Evolutionary conservation across 2,329 filamentous ascomycete genomes (phyloP), one percentile per base, ranked within the genome.

Genomic region (Allantophomopsis lycopodina): DNA sequence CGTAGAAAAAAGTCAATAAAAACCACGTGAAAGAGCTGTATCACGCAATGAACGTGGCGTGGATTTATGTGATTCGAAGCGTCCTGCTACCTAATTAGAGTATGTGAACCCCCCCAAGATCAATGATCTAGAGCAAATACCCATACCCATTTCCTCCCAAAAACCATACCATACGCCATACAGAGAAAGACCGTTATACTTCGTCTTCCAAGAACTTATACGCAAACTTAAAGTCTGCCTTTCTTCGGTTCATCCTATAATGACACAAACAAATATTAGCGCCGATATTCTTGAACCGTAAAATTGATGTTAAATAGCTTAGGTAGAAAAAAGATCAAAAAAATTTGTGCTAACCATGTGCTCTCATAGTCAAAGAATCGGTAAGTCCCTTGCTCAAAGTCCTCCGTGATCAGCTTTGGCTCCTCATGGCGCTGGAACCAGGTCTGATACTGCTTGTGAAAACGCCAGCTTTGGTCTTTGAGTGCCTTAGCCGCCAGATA

Each of bases 381-480:
- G 66, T 98, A 98, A 17, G 91, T 98, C 46, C 91, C 91, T 63
- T 98, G 91, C 64, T 98, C 91, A 56, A 86, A 96, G 63, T 98
- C 91, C 61, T 98, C 91, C 0, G 91, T 96, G 55, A 98, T 98
- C 51, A 79, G 88, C 69, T 98, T 98, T 14, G 91, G 91, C 65
- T 98, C 91, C 57, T 98, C 91, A 50, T 98, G 91, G 38, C 91
- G 75, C 61, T 98, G 91, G 56, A 98, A 98, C 91, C 91, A 98
- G 1, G 91, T 98, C 61, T 94, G 91, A 57, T 98, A 98, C 60
- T 96, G 91, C 68, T 98, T 98, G 65, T 98, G 91, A 60, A 98
- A 98, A 41, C 91, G 76, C 91, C 91, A 98, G 61, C 88, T 95
- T 61, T 98, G 91, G 49, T 89, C 84, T 64, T 98, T 98, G 39